Percentiles rank a stretch among this genome's conserved stretches.
Conservation (phyloP, 2,329 filamentous ascomycete genomes). For the Verticillium dahliae region DNA sequence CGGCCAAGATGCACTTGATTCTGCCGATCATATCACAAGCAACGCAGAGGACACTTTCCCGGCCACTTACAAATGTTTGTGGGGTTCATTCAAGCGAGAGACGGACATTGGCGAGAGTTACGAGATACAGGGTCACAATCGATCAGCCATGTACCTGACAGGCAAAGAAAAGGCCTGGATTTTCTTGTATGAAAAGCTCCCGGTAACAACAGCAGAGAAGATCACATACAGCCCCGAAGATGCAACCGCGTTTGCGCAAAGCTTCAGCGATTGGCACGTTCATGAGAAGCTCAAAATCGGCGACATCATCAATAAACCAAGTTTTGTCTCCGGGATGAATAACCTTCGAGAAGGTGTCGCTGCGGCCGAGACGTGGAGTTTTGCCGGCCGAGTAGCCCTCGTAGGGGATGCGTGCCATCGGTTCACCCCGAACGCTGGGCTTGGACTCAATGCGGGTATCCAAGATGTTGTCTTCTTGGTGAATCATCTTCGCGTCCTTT, state of each 20-base stretch:
- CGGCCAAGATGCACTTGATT: too few relatives aligned
- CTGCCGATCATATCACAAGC: background rate
- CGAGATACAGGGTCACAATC: conserved; percentile 22
- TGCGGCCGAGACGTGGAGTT: conserved; percentile 16
- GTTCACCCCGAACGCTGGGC: conserved; percentile 24
- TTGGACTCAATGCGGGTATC: conserved; percentile 25
- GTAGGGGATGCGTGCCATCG: conserved; percentile 25
- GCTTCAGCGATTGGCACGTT: conserved; percentile 20
- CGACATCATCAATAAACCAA: background rate
- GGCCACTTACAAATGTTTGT: conserved; percentile 21
- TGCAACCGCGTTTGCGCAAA: conserved; percentile 14
- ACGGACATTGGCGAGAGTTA: conserved; percentile 15
- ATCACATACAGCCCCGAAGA: conserved; percentile 18
- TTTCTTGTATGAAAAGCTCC: conserved; percentile 24
- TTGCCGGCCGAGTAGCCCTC: conserved; percentile 20
- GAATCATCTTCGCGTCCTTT: conserved; percentile 6
- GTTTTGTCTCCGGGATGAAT: conserved; percentile 11
- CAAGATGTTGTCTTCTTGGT: conserved; percentile 15
- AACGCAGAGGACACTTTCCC: too few relatives aligned
- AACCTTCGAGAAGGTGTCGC: conserved; percentile 25
- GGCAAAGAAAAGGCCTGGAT: conserved; percentile 22
- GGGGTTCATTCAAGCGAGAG: conserved; percentile 21
- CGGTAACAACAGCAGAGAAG: conserved; percentile 16
- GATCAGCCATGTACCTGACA: conserved; percentile 20
- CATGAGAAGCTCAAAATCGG: conserved; percentile 12